A percentile compares a stretch with the other conserved stretches of the same genome.
Evolutionary conservation across 2,329 filamentous ascomycete species (phyloP).

Genomic region (Proliferodiscus dingleyae): DNA sequence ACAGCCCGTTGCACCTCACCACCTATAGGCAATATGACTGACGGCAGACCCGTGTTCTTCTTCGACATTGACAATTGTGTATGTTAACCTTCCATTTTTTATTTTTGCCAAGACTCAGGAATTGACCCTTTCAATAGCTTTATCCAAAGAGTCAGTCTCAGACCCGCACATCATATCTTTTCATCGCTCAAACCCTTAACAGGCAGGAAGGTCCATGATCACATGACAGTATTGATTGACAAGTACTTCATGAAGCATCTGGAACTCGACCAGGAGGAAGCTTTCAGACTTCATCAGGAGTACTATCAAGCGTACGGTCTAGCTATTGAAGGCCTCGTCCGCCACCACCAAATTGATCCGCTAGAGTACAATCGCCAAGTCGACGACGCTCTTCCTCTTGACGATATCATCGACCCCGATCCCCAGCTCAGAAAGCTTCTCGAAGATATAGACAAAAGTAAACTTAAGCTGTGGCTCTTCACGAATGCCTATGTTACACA

Average conservation of each 20-base stretch:
- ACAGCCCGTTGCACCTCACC: too few relatives aligned
- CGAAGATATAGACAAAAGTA: constrained; percentile 73
- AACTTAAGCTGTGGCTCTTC: constrained; percentile 88
- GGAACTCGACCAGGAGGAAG: constrained; percentile 68
- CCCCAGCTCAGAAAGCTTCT: constrained; percentile 70
- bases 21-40: too few relatives aligned
- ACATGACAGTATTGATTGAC: constrained; percentile 80
- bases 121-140: constrained; percentile 42
- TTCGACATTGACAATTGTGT: constrained; percentile 98
- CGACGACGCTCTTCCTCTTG: constrained; percentile 87
- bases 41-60: constrained; percentile 52
- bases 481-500: constrained; percentile 96
- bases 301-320: constrained; percentile 97
- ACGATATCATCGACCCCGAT: constrained; percentile 76
- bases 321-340: constrained; percentile 91
- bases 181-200: constrained; percentile 1
- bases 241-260: constrained; percentile 57
- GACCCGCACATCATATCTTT: background rate
- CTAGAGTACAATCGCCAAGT: constrained; percentile 92
- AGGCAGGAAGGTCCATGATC: constrained; percentile 77
- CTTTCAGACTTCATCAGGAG: constrained; percentile 77
- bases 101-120: background rate
- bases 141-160: constrained; percentile 71
- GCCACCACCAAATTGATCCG: constrained; percentile 91
- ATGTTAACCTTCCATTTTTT: constrained; percentile 30